Conservation (phyloP, 139 green algal genomes). For the Chlamydomonas applanata region DNA sequence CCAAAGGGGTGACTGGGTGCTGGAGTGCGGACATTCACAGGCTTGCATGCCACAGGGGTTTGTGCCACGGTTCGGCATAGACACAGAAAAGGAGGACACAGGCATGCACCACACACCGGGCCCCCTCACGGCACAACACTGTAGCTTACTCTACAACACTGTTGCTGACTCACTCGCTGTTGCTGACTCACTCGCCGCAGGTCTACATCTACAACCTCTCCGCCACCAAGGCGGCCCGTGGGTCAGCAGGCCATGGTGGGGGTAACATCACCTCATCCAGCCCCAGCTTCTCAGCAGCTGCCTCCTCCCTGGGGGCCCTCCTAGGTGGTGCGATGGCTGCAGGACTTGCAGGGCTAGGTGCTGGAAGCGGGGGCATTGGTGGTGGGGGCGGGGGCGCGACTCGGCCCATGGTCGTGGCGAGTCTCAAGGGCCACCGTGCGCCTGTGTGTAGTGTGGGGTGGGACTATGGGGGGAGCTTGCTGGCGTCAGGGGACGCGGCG, state of each 20-base stretch:
- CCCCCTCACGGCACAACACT: no score
- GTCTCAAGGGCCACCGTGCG: conserved; percentile 31
- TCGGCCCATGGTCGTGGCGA: not conserved
- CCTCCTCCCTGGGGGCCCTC: not conserved
- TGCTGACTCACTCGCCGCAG: not conserved
- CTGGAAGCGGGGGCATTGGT: no score
- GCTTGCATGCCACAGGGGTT: no score
- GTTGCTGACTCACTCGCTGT: no score
- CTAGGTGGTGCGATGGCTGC: not conserved
- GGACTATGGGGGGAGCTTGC: conserved; percentile 31
- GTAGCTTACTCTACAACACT: no score
- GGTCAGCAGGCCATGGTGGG: not conserved
- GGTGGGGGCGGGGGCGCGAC: not conserved
- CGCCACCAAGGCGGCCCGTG: not conserved
- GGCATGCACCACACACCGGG: no score
- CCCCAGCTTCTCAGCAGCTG: conserved; percentile 14
- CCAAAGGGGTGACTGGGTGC: no score
- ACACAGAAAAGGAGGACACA: no score
- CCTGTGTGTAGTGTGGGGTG: conserved; percentile 15
- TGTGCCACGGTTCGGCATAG: no score
- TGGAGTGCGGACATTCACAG: no score
- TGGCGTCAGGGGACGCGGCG: conserved; percentile 24
- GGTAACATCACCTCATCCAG: no score
- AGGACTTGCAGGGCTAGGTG: not conserved
- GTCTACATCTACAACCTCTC: conserved; percentile 37